Percentiles rank a stretch among this genome's conserved stretches.
Evolutionary conservation across 2,329 filamentous ascomycete species (phyloP).

Genomic region (Raffaelea arxii): DNA sequence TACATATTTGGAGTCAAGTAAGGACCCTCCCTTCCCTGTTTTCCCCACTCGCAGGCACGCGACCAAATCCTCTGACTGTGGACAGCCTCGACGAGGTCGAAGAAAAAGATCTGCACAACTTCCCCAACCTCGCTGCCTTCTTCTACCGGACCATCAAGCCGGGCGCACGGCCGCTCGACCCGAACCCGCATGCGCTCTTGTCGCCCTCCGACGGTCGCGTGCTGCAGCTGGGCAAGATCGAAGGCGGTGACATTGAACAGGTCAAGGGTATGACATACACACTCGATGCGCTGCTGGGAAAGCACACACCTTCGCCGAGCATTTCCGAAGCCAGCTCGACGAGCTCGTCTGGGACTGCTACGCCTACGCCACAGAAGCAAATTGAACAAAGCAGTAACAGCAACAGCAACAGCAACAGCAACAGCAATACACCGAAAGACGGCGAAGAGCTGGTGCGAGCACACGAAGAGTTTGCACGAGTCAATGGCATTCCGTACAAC

Average conservation of each 20-base stretch:
- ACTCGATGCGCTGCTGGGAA: slow-evolving; percentile 82
- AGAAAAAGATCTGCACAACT: slow-evolving; percentile 79
- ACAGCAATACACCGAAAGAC: slow-evolving; percentile 29
- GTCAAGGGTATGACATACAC: slow-evolving; percentile 99
- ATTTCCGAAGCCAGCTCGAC: slow-evolving; percentile 31
- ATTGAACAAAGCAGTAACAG: background rate
- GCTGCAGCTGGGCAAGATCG: slow-evolving; percentile 84
- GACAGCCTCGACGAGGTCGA: slow-evolving; percentile 72
- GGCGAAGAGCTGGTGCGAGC: slow-evolving; percentile 61
- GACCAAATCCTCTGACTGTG: background rate
- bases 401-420: slow-evolving; percentile 8
- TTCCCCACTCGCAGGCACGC: background rate
- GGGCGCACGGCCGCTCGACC: slow-evolving; percentile 74
- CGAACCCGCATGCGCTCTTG: slow-evolving; percentile 67
- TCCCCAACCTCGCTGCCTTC: slow-evolving; percentile 89
- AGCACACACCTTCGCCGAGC: slow-evolving; percentile 45
- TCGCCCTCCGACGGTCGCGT: slow-evolving; percentile 87
- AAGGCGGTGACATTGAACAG: slow-evolving; percentile 91
- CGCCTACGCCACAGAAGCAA: slow-evolving; percentile 16
- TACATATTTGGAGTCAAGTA: slow-evolving; percentile 82
- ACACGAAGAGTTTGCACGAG: slow-evolving; percentile 84
- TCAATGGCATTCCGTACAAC: slow-evolving; percentile 93
- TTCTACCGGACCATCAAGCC: slow-evolving; percentile 95
- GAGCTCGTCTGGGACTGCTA: slow-evolving; percentile 5
- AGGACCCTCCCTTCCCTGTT: slow-evolving; percentile 12